Evolutionary conservation across 2,329 filamentous ascomycete genomes (phyloP).

Genomic region (Chrysoporthe cubensis): DNA sequence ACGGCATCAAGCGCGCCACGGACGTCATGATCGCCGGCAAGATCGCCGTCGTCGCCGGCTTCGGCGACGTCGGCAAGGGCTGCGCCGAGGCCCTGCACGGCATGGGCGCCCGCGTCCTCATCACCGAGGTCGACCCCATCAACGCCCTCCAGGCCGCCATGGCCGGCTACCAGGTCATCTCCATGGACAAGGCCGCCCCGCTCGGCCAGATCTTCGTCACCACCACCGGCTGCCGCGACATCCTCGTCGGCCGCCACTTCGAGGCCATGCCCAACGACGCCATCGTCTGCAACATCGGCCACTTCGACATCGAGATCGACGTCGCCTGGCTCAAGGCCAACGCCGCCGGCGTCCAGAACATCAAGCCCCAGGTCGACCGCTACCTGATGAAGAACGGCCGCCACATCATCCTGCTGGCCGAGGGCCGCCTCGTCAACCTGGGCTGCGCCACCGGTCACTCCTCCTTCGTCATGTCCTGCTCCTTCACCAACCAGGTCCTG

Average conservation of each 20-base stretch:
- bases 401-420: conserved; percentile 97
- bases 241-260: conserved; percentile 90
- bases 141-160: conserved; percentile 99
- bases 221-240: conserved; percentile 98
- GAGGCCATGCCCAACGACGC: conserved; percentile 95
- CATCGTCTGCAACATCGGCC: conserved; percentile 99
- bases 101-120: conserved; percentile 95
- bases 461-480: conserved; percentile 99
- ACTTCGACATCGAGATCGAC: conserved; percentile 99
- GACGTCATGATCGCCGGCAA: conserved; percentile 99
- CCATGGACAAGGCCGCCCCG: conserved; percentile 92
- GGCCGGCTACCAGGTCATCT: conserved; percentile 93
- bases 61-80: conserved; percentile 98
- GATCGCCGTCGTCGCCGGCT: conserved; percentile 96
- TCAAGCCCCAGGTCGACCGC: conserved; percentile 99
- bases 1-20: conserved; percentile 99
- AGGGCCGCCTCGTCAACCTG: conserved; percentile 98
- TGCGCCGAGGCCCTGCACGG: conserved; percentile 93
- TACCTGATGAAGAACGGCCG: conserved; percentile 92
- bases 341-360: conserved; percentile 90
- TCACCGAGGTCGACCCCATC: conserved; percentile 98
- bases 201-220: conserved; percentile 98
- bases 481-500: conserved; percentile 99
- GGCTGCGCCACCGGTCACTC: conserved; percentile 99
- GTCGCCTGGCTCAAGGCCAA: conserved; percentile 99